Evolutionary conservation across 108 stramenopile species (phyloP), one percentile per base, ranked within the genome.

Genomic region (Fragilariopsis cylindrus): DNA sequence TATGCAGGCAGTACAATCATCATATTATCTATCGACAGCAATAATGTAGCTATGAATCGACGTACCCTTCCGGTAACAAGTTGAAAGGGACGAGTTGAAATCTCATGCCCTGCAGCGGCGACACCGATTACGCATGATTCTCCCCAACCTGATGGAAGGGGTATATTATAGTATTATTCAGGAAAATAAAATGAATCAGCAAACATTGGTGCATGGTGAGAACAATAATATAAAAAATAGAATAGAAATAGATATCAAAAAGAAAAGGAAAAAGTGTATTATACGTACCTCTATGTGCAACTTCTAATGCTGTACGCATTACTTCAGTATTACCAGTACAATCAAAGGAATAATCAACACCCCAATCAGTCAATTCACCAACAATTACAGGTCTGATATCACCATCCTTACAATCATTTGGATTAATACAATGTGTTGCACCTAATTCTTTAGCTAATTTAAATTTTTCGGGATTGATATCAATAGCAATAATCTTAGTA

Each of bases 261-360:
- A 30, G 2, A 30, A 30, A 19, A 19, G 19, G 30, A 30, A 30
- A 30, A 30, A 2, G 30, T 1, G 30, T 21, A 21, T 21, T 21
- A 21, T 30, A 30, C 30, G 30, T 30, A 30, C 30, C 94, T 42
- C 85, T 77, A 81, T 97, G 96, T 48, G 86, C 70, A 47, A 88
- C 90, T 72, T 97, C 97, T 50, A 96, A 67, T 1, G 94, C 95
- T 11, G 94, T 76, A 15, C 98, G 87, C 99, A 99, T 99, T 12
- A 97, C 96, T 42, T 84, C 69, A 0, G 84, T 84, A 73, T 93
- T 98, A 7, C 99, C 99, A 48, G 97, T 98, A 76, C 96, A 96
- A 78, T 99, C 99, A 79, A 98, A 99, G 8, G 95, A 81, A 77
- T 97, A 99, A 79, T 98, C 98, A 48, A 97, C 98, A 21, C 98